Evolutionary conservation across 2,329 filamentous ascomycete genomes (phyloP), one percentile per base, ranked within the genome.

Genomic region (Penicillium corylophilum): DNA sequence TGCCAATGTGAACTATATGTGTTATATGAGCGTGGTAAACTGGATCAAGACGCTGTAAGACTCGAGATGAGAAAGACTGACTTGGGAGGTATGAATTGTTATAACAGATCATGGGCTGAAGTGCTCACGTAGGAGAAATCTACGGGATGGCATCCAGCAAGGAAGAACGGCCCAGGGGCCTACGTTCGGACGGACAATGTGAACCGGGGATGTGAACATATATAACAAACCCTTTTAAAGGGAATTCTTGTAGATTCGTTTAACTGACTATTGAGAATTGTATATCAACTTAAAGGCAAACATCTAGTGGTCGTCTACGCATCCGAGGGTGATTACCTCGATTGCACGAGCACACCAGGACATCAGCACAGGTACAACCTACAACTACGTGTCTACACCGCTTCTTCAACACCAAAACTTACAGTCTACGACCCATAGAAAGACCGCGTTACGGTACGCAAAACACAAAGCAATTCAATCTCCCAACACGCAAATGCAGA

Each of bases 401-500:
- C 33, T 20, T 1, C 9, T 36, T 20, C 16, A 36, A 36, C 16
- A 38, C 26, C 12, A 28, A 28, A 10, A 13, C 5, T 9, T 38
- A 38, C 18, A 6, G 35, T 13, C 35, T 38, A 38, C 35, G 35
- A 38, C 10, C 33, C 35, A 18, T 41, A 26, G 39, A 24, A 23
- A 12, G 20, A 22, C 18, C 39, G 15, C 23, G 13, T 24, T 41
- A 41, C 39, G 39, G 20, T 41, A 41, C 22, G 23, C 39, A 40
- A 40, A 40, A 12, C 38, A 26, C 18, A 41, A 26, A 23, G 23
- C 39, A 41, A 29, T 49, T 44, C 46, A 44, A 24, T 54, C 47
- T 54, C 44, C 51, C 49, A 29, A 49, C 49, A 53, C 36, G 48
- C 50, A 53, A 55, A 48, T 31, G 15, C 23, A 38, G 33, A 38